These are phyloP conservation scores for Metschnikowia kofuensis DNA, from an alignment of 805 yeast species.

Conservation along the genomic window DNA sequence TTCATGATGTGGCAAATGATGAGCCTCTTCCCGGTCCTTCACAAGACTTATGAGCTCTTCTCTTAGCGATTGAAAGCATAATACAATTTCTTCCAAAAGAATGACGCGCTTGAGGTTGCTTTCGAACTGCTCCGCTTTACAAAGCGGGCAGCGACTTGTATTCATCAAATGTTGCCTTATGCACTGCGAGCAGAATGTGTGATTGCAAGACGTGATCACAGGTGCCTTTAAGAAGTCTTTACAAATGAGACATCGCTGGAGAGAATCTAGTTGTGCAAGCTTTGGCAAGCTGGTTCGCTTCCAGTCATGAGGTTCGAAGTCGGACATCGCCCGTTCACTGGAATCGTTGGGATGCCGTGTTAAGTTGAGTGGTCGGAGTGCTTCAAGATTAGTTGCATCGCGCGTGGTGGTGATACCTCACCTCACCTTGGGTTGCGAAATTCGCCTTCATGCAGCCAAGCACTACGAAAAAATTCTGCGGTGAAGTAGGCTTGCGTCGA, in stretches of 20 bases:
- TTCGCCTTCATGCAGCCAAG: neutral
- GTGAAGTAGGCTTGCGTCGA: too few species aligned
- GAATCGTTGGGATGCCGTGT: too few species aligned
- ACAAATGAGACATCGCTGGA: constrained; percentile 82
- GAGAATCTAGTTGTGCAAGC: constrained; percentile 60
- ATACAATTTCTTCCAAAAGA: constrained; percentile 67
- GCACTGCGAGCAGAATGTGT: constrained; percentile 86
- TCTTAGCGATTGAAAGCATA: constrained; percentile 38
- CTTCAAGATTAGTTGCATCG: too few species aligned
- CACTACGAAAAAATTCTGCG: too few species aligned
- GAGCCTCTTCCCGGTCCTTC: neutral
- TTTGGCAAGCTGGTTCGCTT: constrained; percentile 49
- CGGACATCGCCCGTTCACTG: neutral
- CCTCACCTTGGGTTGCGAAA: neutral
- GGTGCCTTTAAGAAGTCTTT: constrained; percentile 81
- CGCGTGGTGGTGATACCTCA: neutral
- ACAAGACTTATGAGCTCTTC: constrained; percentile 14
- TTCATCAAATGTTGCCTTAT: constrained; percentile 66
- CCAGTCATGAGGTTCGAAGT: constrained; percentile 72
- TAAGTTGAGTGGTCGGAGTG: too few species aligned
- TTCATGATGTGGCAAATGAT: neutral
- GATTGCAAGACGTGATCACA: constrained; percentile 80
- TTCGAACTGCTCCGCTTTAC: constrained; percentile 67
- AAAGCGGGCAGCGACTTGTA: constrained; percentile 70
- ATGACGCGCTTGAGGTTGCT: constrained; percentile 65